Percentiles rank a stretch among this genome's conserved stretches.
Conservation (phyloP, 257 asterid genomes). For the Capsicum baccatum region DNA sequence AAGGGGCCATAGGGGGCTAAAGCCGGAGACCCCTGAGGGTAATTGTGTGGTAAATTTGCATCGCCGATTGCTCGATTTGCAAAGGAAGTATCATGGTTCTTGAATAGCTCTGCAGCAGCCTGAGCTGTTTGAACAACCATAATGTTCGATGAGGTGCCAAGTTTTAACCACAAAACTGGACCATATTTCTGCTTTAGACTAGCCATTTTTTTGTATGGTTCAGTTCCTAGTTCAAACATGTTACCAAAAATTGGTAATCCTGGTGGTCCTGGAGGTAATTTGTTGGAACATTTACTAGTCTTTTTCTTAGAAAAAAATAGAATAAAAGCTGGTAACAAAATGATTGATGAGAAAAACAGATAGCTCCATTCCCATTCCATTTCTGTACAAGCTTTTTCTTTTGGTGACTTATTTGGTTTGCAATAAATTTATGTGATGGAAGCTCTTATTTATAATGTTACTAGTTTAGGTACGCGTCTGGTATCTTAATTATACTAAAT, state of each 20-base stretch:
- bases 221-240: conserved; percentile 34
- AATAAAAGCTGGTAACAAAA: conserved; percentile 31
- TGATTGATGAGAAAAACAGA: conserved; percentile 28
- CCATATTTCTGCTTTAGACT: conserved; percentile 43
- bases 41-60: conserved; percentile 48
- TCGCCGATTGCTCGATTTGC: conserved; percentile 51
- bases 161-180: conserved; percentile 53
- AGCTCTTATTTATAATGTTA: not conserved
- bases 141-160: conserved; percentile 50
- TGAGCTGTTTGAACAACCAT: conserved; percentile 41
- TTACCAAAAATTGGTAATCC: conserved; percentile 4
- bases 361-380: conserved; percentile 38
- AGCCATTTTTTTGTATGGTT: conserved; percentile 50
- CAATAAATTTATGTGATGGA: not conserved
- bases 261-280: conserved; percentile 52
- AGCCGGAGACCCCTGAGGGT: conserved; percentile 51
- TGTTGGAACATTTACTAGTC: not conserved
- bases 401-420: not conserved
- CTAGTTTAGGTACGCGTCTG: no score
- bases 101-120: conserved; percentile 42
- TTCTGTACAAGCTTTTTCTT: not conserved
- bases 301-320: not conserved
- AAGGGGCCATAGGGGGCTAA: conserved; percentile 58
- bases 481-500: no score
- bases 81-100: conserved; percentile 54